Evolutionary conservation across 257 asterid species (phyloP).

Genomic region (Linaria vulgaris): DNA sequence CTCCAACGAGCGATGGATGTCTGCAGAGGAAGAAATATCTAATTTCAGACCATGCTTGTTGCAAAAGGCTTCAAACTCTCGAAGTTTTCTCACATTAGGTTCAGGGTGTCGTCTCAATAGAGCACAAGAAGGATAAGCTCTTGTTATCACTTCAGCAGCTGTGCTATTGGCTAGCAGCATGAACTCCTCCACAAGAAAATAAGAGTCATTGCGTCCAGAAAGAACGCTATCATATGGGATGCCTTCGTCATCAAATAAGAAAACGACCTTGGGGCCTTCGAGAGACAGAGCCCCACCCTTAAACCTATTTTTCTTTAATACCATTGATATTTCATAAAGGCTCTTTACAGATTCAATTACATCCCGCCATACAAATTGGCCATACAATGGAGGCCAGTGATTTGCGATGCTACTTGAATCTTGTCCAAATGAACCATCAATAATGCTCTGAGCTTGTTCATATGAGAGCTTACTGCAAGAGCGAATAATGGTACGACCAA

Average conservation of each 20-base stretch:
- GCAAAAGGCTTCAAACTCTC: constrained; percentile 73
- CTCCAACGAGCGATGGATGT: constrained; percentile 61
- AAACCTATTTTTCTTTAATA: constrained; percentile 58
- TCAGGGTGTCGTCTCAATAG: constrained; percentile 81
- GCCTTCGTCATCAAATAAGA: constrained; percentile 75
- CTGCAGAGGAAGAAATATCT: constrained; percentile 62
- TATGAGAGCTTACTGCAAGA: constrained; percentile 92
- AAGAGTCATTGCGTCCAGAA: constrained; percentile 47
- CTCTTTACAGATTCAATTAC: constrained; percentile 51
- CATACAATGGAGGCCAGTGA: constrained; percentile 36
- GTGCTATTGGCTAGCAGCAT: constrained; percentile 87
- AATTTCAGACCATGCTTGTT: constrained; percentile 60
- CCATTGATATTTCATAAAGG: constrained; percentile 57
- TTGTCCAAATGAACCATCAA: constrained; percentile 48
- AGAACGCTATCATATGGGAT: constrained; percentile 59
- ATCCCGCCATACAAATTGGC: constrained; percentile 45
- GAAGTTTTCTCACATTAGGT: constrained; percentile 70
- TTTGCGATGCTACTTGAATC: constrained; percentile 23
- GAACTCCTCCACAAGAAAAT: constrained; percentile 82
- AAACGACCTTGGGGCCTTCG: constrained; percentile 67
- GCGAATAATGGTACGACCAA: constrained; percentile 66
- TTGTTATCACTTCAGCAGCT: constrained; percentile 85
- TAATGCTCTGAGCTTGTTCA: constrained; percentile 76
- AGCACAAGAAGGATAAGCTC: constrained; percentile 84
- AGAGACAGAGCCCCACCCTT: constrained; percentile 78